Percentiles rank a stretch among this genome's conserved stretches.
Conservation (phyloP, 1,284 basidiomycete species). For the Inonotus hispidus region DNA sequence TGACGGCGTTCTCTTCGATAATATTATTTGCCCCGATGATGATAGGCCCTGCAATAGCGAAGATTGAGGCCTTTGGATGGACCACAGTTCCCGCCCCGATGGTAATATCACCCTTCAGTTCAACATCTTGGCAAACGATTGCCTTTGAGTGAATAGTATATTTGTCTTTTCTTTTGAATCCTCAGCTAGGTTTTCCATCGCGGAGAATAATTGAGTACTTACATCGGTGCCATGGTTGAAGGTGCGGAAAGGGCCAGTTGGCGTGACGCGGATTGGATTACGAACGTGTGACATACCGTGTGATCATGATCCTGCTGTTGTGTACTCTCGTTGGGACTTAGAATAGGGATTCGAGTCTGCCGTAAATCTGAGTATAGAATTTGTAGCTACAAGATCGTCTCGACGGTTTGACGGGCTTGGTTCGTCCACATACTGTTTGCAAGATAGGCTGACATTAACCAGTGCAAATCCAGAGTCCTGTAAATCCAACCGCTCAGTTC, state of each 20-base stretch:
- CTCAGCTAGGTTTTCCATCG: not conserved
- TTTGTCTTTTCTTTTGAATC: constrained; percentile 60
- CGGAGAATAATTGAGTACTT: constrained; percentile 13
- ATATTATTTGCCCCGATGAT: constrained; percentile 85
- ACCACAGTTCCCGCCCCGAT: constrained; percentile 84
- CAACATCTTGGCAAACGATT: constrained; percentile 82
- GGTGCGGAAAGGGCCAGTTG: no score
- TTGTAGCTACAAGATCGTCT: no score
- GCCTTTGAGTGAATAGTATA: constrained; percentile 77
- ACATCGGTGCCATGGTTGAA: constrained; percentile 29
- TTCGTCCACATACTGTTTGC: no score
- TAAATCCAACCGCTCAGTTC: no score
- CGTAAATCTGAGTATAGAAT: no score
- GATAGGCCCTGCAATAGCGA: constrained; percentile 83
- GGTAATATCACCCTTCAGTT: constrained; percentile 87
- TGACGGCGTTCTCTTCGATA: constrained; percentile 84
- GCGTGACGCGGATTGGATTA: no score
- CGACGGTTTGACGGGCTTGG: no score
- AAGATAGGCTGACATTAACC: no score
- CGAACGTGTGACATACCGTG: not conserved
- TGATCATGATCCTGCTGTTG: no score
- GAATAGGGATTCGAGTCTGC: no score
- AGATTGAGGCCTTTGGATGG: constrained; percentile 91
- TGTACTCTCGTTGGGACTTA: no score
- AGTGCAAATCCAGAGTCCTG: no score